phyloP scores from a whole-genome alignment of 1,139 yeast species.

The Diutina pseudorugosa region DNA sequence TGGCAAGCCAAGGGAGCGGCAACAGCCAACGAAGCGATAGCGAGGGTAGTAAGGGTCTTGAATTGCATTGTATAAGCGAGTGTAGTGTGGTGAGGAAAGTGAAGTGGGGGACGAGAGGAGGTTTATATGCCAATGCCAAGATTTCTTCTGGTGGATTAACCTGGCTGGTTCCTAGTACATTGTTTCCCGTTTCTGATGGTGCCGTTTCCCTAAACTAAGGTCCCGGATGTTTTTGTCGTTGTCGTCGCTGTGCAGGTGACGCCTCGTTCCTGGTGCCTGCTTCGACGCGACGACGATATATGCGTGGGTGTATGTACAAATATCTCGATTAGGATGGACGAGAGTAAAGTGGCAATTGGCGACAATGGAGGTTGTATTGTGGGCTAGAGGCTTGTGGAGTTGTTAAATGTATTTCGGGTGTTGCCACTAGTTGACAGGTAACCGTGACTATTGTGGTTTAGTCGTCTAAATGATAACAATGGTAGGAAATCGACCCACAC shows the following conservation, averaged over 20 bases:
- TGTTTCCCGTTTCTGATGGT: not conserved
- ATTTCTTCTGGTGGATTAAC: not conserved
- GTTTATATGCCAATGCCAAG: not conserved
- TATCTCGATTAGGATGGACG: not conserved
- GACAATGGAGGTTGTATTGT: no score
- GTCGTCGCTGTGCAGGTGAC: not conserved
- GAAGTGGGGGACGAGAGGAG: not conserved
- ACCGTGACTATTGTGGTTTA: no score
- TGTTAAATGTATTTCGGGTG: no score
- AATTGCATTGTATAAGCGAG: not conserved
- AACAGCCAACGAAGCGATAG: conserved; percentile 2
- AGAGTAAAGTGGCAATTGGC: no score
- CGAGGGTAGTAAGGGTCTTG: conserved; percentile 2
- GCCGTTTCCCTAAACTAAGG: not conserved
- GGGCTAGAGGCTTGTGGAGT: no score
- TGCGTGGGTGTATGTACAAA: not conserved
- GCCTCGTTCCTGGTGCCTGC: not conserved
- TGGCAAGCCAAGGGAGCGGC: conserved; percentile 1
- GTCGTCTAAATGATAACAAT: no score
- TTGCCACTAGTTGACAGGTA: no score
- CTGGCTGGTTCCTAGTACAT: not conserved
- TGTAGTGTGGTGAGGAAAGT: not conserved
- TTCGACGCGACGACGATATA: not conserved
- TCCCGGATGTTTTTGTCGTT: not conserved
- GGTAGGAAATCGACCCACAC: no score